Percentiles rank a stretch among this genome's conserved stretches.
Evolutionary conservation across 495 filamentous ascomycete genomes (phyloP).

Genomic region (Penicillium antarcticum): DNA sequence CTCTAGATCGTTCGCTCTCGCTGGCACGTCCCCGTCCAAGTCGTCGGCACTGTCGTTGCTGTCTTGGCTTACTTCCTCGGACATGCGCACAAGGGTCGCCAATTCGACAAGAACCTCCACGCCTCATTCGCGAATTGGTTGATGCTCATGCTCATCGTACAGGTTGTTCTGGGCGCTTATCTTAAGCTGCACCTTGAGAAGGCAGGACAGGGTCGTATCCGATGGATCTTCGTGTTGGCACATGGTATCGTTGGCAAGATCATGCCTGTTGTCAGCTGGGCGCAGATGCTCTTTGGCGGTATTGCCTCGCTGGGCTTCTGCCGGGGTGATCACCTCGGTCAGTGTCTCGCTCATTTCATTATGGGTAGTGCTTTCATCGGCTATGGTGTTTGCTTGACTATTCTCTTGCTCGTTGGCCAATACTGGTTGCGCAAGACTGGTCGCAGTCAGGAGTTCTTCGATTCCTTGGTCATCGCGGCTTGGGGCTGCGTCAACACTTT

Average conservation of each 20-base stretch:
- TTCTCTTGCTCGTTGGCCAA: slow-evolving; percentile 85
- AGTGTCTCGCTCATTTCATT: slow-evolving; percentile 96
- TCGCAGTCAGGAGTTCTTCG: slow-evolving; percentile 95
- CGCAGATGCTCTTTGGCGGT: slow-evolving; percentile 95
- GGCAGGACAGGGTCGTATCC: slow-evolving; percentile 75
- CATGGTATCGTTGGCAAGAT: slow-evolving; percentile 84
- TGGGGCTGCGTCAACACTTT: slow-evolving; percentile 99
- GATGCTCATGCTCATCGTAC: slow-evolving; percentile 72
- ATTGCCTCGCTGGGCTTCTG: slow-evolving; percentile 95
- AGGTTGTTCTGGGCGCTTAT: slow-evolving; percentile 81
- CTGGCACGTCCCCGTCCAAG: slow-evolving; percentile 93
- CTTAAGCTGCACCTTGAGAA: slow-evolving; percentile 84
- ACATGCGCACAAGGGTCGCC: slow-evolving; percentile 82
- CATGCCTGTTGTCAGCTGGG: slow-evolving; percentile 84
- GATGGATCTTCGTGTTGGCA: slow-evolving; percentile 63
- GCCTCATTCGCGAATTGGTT: slow-evolving; percentile 72
- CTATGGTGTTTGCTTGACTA: slow-evolving; percentile 84
- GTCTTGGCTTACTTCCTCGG: slow-evolving; percentile 87
- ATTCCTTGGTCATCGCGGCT: slow-evolving; percentile 81
- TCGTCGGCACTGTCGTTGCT: slow-evolving; percentile 68
- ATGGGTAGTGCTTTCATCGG: slow-evolving; percentile 97
- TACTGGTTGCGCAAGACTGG: slow-evolving; percentile 80
- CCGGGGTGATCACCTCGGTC: slow-evolving; percentile 82
- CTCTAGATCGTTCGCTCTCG: slow-evolving; percentile 78
- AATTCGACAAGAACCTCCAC: slow-evolving; percentile 84